These are phyloP conservation scores for Termitomyces sp. DNA, from an alignment of 768 basidiomycete genomes.

Conservation along the genomic window DNA sequence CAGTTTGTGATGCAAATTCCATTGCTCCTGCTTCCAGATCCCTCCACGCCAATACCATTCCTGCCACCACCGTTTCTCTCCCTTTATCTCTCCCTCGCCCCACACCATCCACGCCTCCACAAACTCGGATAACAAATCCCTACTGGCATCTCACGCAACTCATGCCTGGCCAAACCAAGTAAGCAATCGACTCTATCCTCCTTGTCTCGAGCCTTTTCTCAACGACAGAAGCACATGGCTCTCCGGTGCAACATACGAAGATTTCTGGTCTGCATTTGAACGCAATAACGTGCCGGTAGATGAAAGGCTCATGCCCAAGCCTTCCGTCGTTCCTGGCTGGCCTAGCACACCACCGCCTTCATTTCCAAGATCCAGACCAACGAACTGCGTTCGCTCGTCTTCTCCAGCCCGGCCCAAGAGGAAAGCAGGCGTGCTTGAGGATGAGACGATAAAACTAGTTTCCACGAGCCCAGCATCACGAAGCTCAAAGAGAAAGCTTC, in stretches of 20 bases:
- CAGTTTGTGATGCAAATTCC: not conserved
- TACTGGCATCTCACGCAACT: not conserved
- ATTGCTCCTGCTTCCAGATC: no score
- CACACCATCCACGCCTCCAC: not conserved
- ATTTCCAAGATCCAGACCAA: not conserved
- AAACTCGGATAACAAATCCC: not conserved
- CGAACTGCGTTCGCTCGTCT: no score
- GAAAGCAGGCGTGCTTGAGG: not conserved
- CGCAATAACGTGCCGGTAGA: not conserved
- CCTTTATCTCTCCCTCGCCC: no score
- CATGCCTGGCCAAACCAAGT: not conserved
- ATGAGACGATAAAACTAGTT: not conserved
- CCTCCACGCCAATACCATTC: not conserved
- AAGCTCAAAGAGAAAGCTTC: not conserved
- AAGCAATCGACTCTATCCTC: not conserved
- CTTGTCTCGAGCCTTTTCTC: not conserved
- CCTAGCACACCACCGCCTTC: not conserved
- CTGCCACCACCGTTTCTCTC: not conserved
- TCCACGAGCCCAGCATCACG: not conserved
- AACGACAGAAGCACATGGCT: not conserved
- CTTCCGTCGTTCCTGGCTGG: not conserved
- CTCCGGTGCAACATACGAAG: not conserved
- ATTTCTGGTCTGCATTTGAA: slow-evolving; percentile 1
- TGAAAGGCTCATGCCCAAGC: not conserved
- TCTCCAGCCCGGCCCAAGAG: not conserved